Evolutionary conservation across 805 yeast genomes (phyloP).

Genomic region (Suhomyces pyralidae): DNA sequence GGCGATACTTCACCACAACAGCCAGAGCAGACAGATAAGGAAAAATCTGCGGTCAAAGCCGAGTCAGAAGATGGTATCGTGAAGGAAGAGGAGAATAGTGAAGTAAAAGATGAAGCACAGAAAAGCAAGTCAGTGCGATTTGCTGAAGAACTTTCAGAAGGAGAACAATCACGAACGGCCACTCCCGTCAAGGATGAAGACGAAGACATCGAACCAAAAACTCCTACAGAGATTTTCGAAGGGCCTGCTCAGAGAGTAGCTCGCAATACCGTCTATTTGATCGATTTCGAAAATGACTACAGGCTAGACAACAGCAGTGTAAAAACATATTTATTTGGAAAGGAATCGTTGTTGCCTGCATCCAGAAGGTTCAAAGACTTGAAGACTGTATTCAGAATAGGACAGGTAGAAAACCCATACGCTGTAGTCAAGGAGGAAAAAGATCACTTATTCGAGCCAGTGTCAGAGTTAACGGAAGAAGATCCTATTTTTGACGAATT

Average conservation of each 20-base stretch:
- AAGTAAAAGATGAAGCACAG: slow-evolving; percentile 1
- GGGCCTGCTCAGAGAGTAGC: slow-evolving; percentile 70
- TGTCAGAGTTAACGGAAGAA: slow-evolving; percentile 33
- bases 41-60: background rate
- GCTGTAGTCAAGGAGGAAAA: slow-evolving; percentile 29
- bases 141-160: slow-evolving; percentile 3
- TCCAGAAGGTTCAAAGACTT: slow-evolving; percentile 52
- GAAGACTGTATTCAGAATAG: slow-evolving; percentile 48
- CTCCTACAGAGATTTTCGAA: slow-evolving; percentile 36
- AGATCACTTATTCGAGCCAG: slow-evolving; percentile 34
- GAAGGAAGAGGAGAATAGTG: slow-evolving; percentile 13
- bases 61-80: background rate
- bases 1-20: background rate
- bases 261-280: slow-evolving; percentile 51
- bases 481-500: slow-evolving; percentile 41
- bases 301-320: slow-evolving; percentile 27
- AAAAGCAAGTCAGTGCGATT: slow-evolving; percentile 2
- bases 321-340: slow-evolving; percentile 53
- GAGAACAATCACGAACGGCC: background rate
- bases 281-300: slow-evolving; percentile 43
- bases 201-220: background rate
- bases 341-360: slow-evolving; percentile 51
- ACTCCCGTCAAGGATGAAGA: background rate
- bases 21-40: background rate
- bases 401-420: slow-evolving; percentile 36